Base-by-base conservation (phyloP, 2,329 filamentous ascomycete genomes). In the Neofusicoccum laricinum region DNA sequence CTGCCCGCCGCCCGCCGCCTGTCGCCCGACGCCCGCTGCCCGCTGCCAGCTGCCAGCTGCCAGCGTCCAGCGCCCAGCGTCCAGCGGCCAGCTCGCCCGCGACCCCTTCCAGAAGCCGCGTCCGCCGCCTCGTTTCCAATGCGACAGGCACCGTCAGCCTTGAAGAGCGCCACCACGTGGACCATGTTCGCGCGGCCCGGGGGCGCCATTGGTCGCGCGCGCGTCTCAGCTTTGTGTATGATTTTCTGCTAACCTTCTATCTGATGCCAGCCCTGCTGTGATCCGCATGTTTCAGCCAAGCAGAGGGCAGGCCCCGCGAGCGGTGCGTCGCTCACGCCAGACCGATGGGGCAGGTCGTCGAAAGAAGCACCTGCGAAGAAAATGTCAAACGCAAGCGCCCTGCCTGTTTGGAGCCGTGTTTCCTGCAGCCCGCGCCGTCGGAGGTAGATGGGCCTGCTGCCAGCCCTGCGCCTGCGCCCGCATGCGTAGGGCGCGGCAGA, bases 221-320 rank as follows among this genome's bases (percentile, higher is more conserved):
- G 34, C 32, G 51, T 55, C 51, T 55, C 51, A 41, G 51, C 19
- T 25, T 40, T 32, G 53, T 25, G 53, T 45, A 7, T 43, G 21
- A 58, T 58, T 49, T 30, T n/a, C 46, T 49, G 10, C 25, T 21
- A 34, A 15, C 17, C 40, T 25, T 58, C 53, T 58, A 58, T 58
- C 53, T 58, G 53, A 58, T 38, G 53, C 53, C 53, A 58, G 53
- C 53, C 53, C 43, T 58, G 53, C n/a, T 45, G 53, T 58, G 53
- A 58, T 58, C 38, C 53, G 53, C 53, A 58, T 58, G 53, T 58
- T 58, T 58, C 53, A 58, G 53, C 53, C 53, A 58, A 58, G 53
- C n/a, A 21, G 21, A 25, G 48, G 30, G 48, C 48, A 34, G 15
- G 30, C 21, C 21, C 45, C 10, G 5, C 14, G 48, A 34, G 25